Conservation (phyloP, 345 rosid genomes). For the Excoecaria agallocha region DNA sequence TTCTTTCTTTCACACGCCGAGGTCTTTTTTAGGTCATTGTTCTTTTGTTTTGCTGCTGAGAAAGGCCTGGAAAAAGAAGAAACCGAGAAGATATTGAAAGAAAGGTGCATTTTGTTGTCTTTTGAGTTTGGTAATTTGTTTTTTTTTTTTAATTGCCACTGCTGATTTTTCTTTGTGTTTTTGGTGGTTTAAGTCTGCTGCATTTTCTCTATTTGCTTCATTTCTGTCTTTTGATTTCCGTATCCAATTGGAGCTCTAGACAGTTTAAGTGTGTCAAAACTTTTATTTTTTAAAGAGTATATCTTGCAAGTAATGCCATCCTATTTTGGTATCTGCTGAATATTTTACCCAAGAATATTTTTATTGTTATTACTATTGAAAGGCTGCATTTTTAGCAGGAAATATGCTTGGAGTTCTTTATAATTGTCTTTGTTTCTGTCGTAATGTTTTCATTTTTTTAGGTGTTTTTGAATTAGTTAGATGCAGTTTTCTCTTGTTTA, state of each 20-base stretch:
- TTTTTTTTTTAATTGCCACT: not conserved
- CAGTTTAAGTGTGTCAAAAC: constrained; percentile 12
- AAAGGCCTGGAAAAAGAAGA: not conserved
- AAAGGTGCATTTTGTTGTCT: not conserved
- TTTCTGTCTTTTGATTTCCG: constrained; percentile 7
- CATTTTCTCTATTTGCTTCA: constrained; percentile 21
- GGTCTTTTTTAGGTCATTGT: not conserved
- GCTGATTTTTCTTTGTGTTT: not conserved
- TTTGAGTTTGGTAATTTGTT: not conserved
- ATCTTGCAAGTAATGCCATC: constrained; percentile 11
- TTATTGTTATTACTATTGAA: not conserved
- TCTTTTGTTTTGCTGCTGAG: not conserved
- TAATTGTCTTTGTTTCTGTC: not conserved
- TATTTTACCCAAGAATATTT: not conserved
- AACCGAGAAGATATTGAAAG: not conserved
- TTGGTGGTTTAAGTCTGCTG: not conserved
- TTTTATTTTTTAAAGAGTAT: not conserved
- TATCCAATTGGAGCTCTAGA: constrained; percentile 12
- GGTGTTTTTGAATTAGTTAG: not conserved
- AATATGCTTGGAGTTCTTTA: not conserved
- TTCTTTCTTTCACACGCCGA: not conserved
- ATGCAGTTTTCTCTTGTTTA: not conserved
- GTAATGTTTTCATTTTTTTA: not conserved
- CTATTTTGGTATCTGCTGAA: not conserved
- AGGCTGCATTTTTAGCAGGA: not conserved